These are phyloP conservation scores for Candida silvatica DNA, from an alignment of 805 yeast species.

Conservation along the genomic window DNA sequence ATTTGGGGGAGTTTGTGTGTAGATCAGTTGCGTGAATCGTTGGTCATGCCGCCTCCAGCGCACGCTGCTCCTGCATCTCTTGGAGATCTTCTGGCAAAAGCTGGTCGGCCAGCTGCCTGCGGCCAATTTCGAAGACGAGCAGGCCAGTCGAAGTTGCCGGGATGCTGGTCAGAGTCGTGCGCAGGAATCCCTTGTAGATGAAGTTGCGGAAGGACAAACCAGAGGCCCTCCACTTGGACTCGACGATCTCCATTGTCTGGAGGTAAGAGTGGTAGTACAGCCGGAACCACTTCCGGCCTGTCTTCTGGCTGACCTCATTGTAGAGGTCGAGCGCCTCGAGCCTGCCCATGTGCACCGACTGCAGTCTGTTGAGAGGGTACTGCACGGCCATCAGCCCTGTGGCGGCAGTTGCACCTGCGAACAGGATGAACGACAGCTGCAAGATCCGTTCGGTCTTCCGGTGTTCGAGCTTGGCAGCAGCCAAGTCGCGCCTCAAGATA, in stretches of 20 bases:
- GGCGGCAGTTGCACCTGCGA: conserved; percentile 89
- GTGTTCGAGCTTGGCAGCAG: conserved; percentile 10
- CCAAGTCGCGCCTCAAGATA: conserved; percentile 11
- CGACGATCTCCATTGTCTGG: conserved; percentile 64
- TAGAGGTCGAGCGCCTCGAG: conserved; percentile 72
- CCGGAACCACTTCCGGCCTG: conserved; percentile 26
- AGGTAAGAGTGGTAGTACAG: conserved; percentile 68
- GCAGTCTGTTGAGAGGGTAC: conserved; percentile 75
- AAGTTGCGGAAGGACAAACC: conserved; percentile 53
- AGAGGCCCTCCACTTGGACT: too few species aligned
- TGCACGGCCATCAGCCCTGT: conserved; percentile 67
- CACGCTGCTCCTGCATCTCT: conserved; percentile 16
- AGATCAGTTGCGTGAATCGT: background rate
- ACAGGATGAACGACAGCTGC: conserved; percentile 58
- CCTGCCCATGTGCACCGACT: conserved; percentile 69
- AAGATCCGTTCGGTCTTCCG: conserved; percentile 30
- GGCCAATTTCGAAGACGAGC: conserved; percentile 73
- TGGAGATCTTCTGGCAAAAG: too few species aligned
- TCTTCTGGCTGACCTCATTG: conserved; percentile 26
- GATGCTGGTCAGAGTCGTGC: conserved; percentile 64
- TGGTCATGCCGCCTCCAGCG: conserved; percentile 5
- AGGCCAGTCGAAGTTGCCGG: conserved; percentile 89
- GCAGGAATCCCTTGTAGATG: conserved; percentile 70
- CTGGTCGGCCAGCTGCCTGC: too few species aligned
- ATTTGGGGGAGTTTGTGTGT: too few species aligned